Evolutionary conservation across 2,329 filamentous ascomycete species (phyloP), one percentile per base, ranked within the genome.

Genomic region (Fusarium begoniae): DNA sequence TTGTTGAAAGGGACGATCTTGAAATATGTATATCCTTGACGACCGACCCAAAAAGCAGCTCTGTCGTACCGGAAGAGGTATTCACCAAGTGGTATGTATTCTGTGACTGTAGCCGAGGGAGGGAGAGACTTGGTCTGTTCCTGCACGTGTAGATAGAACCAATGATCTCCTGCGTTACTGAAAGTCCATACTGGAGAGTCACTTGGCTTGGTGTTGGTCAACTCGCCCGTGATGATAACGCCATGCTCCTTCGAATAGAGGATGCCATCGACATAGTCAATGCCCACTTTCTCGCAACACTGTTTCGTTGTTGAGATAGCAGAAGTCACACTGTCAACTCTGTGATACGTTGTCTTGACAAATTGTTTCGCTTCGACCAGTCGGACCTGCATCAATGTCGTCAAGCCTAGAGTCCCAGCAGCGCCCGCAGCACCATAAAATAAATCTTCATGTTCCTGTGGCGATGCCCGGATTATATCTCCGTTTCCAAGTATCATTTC

Each of bases 101-200:
- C 76, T 1, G 60, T 69, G 12, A 73, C 18, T 4, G 40, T 47
- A 7, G 43, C 72, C 0, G 35, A 66, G 0, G 51, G 17, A 15
- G 30, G 17, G 2, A 67, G 43, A 3, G 28, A 0, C 1, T 55
- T 35, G 0, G 77, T 78, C 22, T 48, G 69, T 0, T 84, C 80
- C 63, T 89, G 80, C 3, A 87, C 90, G 68, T 92, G 90, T 6
- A 92, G 82, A 69, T 92, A 92, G 76, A 90, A 91, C 91, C 91
- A 93, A 1, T 89, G 88, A 75, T 93, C 90, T 22, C 79, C 79
- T 1, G 87, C 81, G 20, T 86, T 81, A 48, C 85, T 87, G 79
- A 91, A 92, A 0, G 77, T 81, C 59, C 81, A 82, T 2, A 56
- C 11, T 2, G 47, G 35, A 2, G 8, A 48, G 0, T 66, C 53